Base-by-base conservation (phyloP, 257 asterid species). In the Nicotiana undulata region DNA sequence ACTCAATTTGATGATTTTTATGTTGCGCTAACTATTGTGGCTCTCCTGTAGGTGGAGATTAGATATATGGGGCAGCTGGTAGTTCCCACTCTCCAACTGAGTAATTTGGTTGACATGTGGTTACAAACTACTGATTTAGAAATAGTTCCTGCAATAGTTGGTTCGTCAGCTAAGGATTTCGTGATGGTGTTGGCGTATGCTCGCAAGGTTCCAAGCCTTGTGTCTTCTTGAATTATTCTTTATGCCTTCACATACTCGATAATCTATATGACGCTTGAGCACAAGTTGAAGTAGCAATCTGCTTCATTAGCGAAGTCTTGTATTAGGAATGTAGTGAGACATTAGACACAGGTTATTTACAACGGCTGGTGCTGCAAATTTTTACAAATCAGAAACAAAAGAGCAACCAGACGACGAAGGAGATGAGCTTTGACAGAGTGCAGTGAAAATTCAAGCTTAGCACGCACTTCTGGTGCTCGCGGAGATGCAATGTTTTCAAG, bases 131-230 rank as follows among this genome's bases (percentile, higher is more conserved):
- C 90, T 3, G 44, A 86, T 1, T 52, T 83, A 2, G 89, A 89
- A 78, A 88, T 83, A 86, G 90, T 91, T 44, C 79, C 93, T 13
- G 92, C 93, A 51, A 82, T 86, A 34, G 86, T 95, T 34, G 97
- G 99, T 77, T 89, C 98, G 56, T 93, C 99, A 17, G 97, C 97
- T 6, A 93, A 95, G 88, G 98, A 95, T 32, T 93, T 91, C 24
- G 94, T 95, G 77, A 90, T 94, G 97, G 94, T 91, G 26, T 81
- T 94, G 84, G 88, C 90, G 79, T 94, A 94, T 67, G 89, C 94
- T 26, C 97, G 96, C 46, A 93, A 76, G 84, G 80, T 78, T 56
- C 85, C 85, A 4, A 51, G 85, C 51, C 68, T 88, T 81, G 90
- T 81, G 88, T 77, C 75, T 22, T 22, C 22, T 44, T 70, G 77